Evolutionary conservation across 2,329 filamentous ascomycete species (phyloP), one percentile per base, ranked within the genome.

Genomic region (Fusarium palustre): DNA sequence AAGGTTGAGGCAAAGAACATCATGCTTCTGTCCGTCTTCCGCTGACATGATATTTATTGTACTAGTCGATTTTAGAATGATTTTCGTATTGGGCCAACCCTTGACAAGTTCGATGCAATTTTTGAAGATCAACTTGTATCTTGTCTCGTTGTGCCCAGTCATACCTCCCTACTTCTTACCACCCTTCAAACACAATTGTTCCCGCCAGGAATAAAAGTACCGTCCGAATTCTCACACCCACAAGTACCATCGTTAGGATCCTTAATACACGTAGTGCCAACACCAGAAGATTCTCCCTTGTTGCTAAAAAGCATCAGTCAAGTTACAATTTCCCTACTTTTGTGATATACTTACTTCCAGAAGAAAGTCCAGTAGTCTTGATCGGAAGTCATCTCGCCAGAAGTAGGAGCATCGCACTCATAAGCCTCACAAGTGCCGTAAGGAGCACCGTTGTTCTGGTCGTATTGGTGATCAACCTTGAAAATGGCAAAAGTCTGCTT

Each of bases 301-400:
- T 46, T 36, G 20, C 72, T 74, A 30, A 0, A 25, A 15, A 7
- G 18, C 0, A 43, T 70, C 38, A 73, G 62, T 10, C 25, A 22
- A 73, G 60, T 15, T 28, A 25, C 10, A 18, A 1, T 1, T 7
- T 13, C 7, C 36, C 16, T 20, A 13, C 11, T 7, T 38, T 13
- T 12, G 20, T 20, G 6, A 20, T 39, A 8, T 39, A 62, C 70
- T 63, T 54, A 74, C 72, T 57, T 65, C 72, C 72, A 74, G 68
- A 72, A 74, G 41, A 74, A 74, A 11, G 72, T 74, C 72, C 72
- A 74, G 66, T 66, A 74, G 38, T 73, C 72, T 2, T 42, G 33
- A n/a, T 74, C 45, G 2, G 57, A 24, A 11, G 60, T 67, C 38
- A 74, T 39, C 36, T 60, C 52, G 5, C 34, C 41, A 12, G 59